Base-by-base conservation (phyloP, 176 grass and related monocot species). In the Panicum miliaceum region DNA sequence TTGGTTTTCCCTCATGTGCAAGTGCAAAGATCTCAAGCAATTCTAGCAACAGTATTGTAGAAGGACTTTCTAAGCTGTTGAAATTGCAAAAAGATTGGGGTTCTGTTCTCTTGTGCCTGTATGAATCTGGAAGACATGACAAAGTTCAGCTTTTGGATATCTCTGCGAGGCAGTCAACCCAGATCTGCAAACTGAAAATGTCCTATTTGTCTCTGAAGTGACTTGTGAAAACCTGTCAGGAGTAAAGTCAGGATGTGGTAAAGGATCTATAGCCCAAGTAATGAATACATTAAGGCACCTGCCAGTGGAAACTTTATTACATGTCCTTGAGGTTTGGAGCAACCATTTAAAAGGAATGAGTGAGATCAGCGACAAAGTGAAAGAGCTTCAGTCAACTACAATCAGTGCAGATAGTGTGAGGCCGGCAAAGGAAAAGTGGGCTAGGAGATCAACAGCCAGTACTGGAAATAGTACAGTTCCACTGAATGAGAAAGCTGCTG, bases 121-220 rank as follows among this genome's bases (percentile, higher is more conserved):
- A 84, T 86, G 95, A 97, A 91, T 84, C 86, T 80, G 92, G 90
- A 88, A 94, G 79, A 73, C 71, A 84, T 64, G 90, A 80, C 59
- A 91, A n/a, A n/a, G 76, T 97, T 64, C 92, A 90, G 76, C 83
- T 94, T 73, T 77, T 98, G 56, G 92, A 98, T 85, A 93, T 98
- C 91, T 94, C 75, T 95, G 92, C 6, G 92, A 98, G 68, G 95
- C 91, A 25, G 80, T 82, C 59, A 79, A 93, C 76, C 89, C 89
- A 67, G 19, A 85, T 81, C 56, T 89, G 29, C 77, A 74, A 52
- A 85, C 51, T 66, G 72, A 71, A 40, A 91, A 67, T 36, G 45
- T 27, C 35, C 41, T 86, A 66, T 66, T 73, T 26, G 71, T 73
- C 27, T 81, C 71, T 80, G 25, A 83, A 76, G 48, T 38, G 66